Conservation (phyloP, 2,329 filamentous ascomycete species). For the Raffaelea deltoideospora region DNA sequence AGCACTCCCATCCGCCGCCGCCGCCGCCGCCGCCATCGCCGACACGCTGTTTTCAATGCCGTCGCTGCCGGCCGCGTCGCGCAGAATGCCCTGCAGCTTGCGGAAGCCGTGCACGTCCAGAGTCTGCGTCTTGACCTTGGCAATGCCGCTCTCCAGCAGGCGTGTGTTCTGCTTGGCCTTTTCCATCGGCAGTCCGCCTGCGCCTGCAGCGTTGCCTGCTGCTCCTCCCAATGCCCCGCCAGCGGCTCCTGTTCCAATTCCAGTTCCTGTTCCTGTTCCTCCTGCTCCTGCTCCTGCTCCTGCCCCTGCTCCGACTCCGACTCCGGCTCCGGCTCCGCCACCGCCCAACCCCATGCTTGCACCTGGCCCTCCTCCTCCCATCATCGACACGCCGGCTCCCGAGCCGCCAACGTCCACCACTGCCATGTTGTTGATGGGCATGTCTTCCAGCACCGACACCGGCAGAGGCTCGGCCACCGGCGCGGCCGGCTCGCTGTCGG, state of each 20-base stretch:
- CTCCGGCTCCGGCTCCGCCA: too few relatives aligned
- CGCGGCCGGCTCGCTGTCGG: constrained; percentile 26
- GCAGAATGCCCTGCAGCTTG: constrained; percentile 59
- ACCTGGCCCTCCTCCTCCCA: too few relatives aligned
- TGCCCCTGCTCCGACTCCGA: too few relatives aligned
- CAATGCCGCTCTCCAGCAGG: constrained; percentile 58
- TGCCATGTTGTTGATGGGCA: constrained; percentile 44
- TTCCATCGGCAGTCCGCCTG: constrained; percentile 26
- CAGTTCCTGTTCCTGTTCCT: too few relatives aligned
- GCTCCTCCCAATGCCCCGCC: background rate
- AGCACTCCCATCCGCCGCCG: background rate
- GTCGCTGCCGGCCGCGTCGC: constrained; percentile 25
- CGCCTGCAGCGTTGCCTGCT: constrained; percentile 7
- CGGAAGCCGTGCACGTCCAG: constrained; percentile 74
- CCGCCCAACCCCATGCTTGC: too few relatives aligned
- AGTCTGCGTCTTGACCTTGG: constrained; percentile 53
- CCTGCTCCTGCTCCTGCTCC: constrained; percentile 4
- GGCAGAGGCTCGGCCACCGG: constrained; percentile 23
- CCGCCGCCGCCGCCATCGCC: background rate
- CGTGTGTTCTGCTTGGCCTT: constrained; percentile 42
- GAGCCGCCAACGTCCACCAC: constrained; percentile 23
- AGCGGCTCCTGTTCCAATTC: too few relatives aligned
- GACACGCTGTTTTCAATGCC: background rate
- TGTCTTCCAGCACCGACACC: constrained; percentile 40
- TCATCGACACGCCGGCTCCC: background rate